phyloP scores from a whole-genome alignment of 345 rosid species.

The Cochlearia excelsa region DNA sequence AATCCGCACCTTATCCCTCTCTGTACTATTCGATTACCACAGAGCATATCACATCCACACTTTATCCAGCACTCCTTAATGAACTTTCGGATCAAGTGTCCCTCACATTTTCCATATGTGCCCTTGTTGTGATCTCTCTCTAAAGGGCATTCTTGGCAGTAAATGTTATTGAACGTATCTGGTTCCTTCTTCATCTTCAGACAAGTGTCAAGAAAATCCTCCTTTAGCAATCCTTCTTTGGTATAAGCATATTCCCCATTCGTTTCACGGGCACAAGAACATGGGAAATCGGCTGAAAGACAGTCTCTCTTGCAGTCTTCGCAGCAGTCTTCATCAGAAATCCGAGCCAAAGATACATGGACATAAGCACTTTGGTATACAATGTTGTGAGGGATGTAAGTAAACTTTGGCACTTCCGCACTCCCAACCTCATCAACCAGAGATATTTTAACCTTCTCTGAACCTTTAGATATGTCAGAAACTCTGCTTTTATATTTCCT shows the following conservation, averaged over 20 bases:
- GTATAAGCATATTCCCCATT: constrained; percentile 85
- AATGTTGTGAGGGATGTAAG: constrained; percentile 62
- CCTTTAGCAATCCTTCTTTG: constrained; percentile 50
- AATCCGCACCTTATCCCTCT: constrained; percentile 64
- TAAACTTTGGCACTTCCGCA: constrained; percentile 53
- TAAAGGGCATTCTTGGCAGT: constrained; percentile 73
- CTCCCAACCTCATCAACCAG: constrained; percentile 51
- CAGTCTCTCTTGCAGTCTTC: constrained; percentile 67
- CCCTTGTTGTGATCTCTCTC: constrained; percentile 50
- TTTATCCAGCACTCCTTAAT: constrained; percentile 91
- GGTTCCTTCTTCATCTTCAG: constrained; percentile 43
- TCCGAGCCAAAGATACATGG: constrained; percentile 64
- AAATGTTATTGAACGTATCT: constrained; percentile 37
- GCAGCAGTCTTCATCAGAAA: constrained; percentile 73
- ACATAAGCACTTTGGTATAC: constrained; percentile 60
- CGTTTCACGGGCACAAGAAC: constrained; percentile 81
- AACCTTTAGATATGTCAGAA: constrained; percentile 53
- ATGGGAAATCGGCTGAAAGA: constrained; percentile 54
- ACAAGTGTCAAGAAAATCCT: constrained; percentile 53
- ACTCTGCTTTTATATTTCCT: constrained; percentile 16
- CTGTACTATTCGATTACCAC: constrained; percentile 82
- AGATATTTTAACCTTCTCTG: constrained; percentile 59
- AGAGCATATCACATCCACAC: constrained; percentile 75
- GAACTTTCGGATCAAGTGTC: constrained; percentile 77
- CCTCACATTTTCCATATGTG: constrained; percentile 61